Evolutionary conservation across 805 yeast genomes (phyloP).

Genomic region (Ogataea nakhonphanomensis): DNA sequence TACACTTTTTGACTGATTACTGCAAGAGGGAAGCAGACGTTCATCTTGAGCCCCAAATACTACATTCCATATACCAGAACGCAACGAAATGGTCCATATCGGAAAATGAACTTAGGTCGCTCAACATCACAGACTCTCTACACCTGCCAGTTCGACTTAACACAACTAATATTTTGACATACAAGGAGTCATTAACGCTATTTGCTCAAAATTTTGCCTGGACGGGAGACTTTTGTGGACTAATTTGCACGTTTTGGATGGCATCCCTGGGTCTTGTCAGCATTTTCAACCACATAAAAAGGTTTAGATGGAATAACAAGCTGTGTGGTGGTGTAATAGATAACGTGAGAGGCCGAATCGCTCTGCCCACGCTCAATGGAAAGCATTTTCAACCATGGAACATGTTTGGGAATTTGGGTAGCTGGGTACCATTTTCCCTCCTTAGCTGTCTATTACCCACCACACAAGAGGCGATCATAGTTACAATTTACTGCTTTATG

Average conservation of each 20-base stretch:
- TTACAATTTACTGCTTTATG: conserved; percentile 16
- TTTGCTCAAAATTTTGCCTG: conserved; percentile 21
- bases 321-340: conserved; percentile 10
- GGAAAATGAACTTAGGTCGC: background rate
- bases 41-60: conserved; percentile 1
- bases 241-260: conserved; percentile 25
- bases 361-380: conserved; percentile 23
- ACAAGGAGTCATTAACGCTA: conserved; percentile 16
- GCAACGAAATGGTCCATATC: conserved; percentile 13
- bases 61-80: conserved; percentile 10
- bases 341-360: conserved; percentile 17
- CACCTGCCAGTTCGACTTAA: conserved; percentile 19
- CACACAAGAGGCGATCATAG: conserved; percentile 22
- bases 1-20: conserved; percentile 3
- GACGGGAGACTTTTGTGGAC: conserved; percentile 14
- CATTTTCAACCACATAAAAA: conserved; percentile 16
- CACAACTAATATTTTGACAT: conserved; percentile 3
- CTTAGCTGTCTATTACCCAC: conserved; percentile 29
- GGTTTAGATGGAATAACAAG: conserved; percentile 4
- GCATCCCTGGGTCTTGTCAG: conserved; percentile 15
- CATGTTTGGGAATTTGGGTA: conserved; percentile 11
- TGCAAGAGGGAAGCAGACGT: conserved; percentile 16
- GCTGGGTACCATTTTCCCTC: conserved; percentile 2
- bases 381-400: conserved; percentile 26
- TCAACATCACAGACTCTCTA: conserved; percentile 1